phyloP scores from a whole-genome alignment of 2,329 filamentous ascomycete genomes.

The Neophaeococcomyces aloes region DNA sequence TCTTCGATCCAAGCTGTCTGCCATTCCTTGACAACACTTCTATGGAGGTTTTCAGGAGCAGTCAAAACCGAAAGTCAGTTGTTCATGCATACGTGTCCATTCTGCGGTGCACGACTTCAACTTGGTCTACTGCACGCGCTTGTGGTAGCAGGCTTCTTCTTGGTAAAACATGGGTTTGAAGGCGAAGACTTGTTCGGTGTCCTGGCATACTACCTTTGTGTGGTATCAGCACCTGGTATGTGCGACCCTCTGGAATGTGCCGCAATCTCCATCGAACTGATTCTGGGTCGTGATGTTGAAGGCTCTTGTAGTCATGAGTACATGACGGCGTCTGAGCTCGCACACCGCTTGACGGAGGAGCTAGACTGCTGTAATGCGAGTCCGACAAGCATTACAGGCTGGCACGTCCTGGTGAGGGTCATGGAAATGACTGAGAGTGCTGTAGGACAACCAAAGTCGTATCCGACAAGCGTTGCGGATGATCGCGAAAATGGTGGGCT shows the following conservation, averaged over 20 bases:
- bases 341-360: no score
- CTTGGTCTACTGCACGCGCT: constrained; percentile 29
- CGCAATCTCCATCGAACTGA: constrained; percentile 17
- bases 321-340: constrained; percentile 20
- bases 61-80: constrained; percentile 21
- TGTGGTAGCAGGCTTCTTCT: constrained; percentile 27
- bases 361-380: no score
- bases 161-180: constrained; percentile 25
- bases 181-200: constrained; percentile 33
- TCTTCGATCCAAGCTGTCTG: constrained; percentile 32
- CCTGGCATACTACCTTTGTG: constrained; percentile 27
- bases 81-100: constrained; percentile 22
- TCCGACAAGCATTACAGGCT: constrained; percentile 18
- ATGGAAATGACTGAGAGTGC: constrained; percentile 13
- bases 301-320: constrained; percentile 17
- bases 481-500: no score
- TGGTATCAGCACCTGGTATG: constrained; percentile 24
- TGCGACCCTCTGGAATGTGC: constrained; percentile 22
- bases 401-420: constrained; percentile 20
- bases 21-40: constrained; percentile 26
- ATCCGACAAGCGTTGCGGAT: no score
- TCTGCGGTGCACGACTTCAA: constrained; percentile 27
- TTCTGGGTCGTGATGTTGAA: constrained; percentile 5
- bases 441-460: no score
- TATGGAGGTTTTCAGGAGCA: background rate